Conservation (phyloP, 2,329 filamentous ascomycete genomes). For the Purpureocillium lavendulum region DNA sequence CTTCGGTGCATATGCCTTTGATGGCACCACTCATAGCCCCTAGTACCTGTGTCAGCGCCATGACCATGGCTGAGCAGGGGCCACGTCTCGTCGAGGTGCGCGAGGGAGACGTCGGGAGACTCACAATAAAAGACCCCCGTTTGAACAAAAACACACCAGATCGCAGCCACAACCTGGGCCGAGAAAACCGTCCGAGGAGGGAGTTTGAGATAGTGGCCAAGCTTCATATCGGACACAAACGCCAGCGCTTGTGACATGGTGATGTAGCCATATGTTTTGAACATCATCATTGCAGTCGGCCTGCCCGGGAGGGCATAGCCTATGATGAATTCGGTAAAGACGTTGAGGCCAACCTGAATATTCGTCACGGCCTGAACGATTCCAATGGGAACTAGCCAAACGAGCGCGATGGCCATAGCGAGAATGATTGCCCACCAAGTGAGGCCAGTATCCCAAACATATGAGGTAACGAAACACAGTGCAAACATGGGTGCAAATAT, state of each 20-base stretch:
- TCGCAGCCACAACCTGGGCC: conserved; percentile 27
- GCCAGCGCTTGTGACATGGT: conserved; percentile 32
- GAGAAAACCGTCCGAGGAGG: conserved; percentile 38
- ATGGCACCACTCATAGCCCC: too few relatives aligned
- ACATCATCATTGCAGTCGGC: conserved; percentile 38
- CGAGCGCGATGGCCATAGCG: conserved; percentile 26
- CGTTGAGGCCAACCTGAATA: conserved; percentile 34
- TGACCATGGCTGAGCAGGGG: too few relatives aligned
- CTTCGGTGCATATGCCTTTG: too few relatives aligned
- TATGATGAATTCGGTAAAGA: conserved; percentile 36
- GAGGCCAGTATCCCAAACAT: conserved; percentile 27
- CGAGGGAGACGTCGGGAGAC: too few relatives aligned
- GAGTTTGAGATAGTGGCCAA: conserved; percentile 43
- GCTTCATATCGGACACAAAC: conserved; percentile 38
- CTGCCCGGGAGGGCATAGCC: conserved; percentile 37
- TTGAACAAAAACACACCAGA: conserved; percentile 26
- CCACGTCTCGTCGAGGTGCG: too few relatives aligned
- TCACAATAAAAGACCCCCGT: too few relatives aligned
- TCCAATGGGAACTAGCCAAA: conserved; percentile 31
- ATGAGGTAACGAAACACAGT: conserved; percentile 27
- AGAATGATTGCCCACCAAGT: conserved; percentile 32
- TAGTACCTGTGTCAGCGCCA: too few relatives aligned
- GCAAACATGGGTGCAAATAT: conserved; percentile 37
- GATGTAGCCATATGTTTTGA: conserved; percentile 37
- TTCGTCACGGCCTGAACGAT: conserved; percentile 38